Conservation (phyloP, 768 basidiomycete species). For the Lanmaoa rubissima region DNA sequence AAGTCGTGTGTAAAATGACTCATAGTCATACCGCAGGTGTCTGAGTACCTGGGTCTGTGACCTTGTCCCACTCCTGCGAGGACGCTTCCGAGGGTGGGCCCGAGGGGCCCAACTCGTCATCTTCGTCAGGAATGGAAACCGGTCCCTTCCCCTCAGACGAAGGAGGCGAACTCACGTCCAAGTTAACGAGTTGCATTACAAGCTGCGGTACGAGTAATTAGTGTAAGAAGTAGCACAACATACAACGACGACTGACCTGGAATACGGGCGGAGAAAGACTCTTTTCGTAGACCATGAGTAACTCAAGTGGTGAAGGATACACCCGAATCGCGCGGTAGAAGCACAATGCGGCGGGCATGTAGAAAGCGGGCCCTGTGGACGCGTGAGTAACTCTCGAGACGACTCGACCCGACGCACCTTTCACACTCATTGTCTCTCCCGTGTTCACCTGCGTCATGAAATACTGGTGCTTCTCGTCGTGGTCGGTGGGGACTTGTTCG, state of each 20-base stretch:
- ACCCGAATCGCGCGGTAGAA: conserved; percentile 94
- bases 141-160: conserved; percentile 33
- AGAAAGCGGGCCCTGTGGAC: conserved; percentile 65
- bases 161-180: conserved; percentile 79
- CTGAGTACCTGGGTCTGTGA: conserved; percentile 71
- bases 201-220: conserved; percentile 39
- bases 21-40: conserved; percentile 43
- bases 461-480: conserved; percentile 81
- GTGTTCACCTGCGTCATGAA: conserved; percentile 88
- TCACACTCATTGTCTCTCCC: conserved; percentile 78
- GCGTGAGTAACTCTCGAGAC: conserved; percentile 1
- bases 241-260: conserved; percentile 47
- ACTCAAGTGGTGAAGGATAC: conserved; percentile 92
- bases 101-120: conserved; percentile 54
- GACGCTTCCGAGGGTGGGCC: conserved; percentile 84
- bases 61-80: conserved; percentile 87
- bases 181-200: conserved; percentile 79
- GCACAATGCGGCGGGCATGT: conserved; percentile 78
- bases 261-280: conserved; percentile 81
- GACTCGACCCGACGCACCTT: conserved; percentile 46
- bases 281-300: conserved; percentile 93
- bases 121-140: conserved; percentile 44
- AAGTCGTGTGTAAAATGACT: conserved; percentile 26
- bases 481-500: conserved; percentile 65
- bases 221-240: background rate